A percentile compares a stretch with the other conserved stretches of the same genome.
phyloP scores from a whole-genome alignment of 805 yeast species.

The Jamesozyma rosinii region DNA sequence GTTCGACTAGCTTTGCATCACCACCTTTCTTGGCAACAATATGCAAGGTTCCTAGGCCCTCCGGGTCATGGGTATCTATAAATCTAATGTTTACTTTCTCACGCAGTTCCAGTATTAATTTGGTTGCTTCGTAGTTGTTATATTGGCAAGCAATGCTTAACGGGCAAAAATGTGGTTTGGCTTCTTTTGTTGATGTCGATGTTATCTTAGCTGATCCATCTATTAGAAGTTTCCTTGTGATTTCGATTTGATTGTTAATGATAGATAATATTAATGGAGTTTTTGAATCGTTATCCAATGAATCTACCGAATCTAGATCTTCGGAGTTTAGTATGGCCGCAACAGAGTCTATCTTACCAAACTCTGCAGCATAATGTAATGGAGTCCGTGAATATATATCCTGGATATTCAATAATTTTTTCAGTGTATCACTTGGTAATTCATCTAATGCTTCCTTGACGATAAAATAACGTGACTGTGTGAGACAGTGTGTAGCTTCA shows the following conservation, averaged over 20 bases:
- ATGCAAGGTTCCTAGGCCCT: constrained; percentile 82
- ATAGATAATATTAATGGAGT: constrained; percentile 79
- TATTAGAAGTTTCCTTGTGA: constrained; percentile 40
- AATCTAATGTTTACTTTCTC: constrained; percentile 3
- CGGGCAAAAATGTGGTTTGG: constrained; percentile 59
- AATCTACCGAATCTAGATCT: constrained; percentile 28
- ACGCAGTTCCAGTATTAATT: constrained; percentile 41
- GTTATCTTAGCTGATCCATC: constrained; percentile 32
- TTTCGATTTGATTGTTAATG: constrained; percentile 50
- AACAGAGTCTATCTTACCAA: constrained; percentile 40
- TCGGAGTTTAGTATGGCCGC: constrained; percentile 30
- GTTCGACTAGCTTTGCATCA: constrained; percentile 54
- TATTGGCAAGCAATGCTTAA: constrained; percentile 81
- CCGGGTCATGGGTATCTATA: constrained; percentile 51
- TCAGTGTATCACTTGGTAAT: constrained; percentile 15
- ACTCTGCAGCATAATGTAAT: constrained; percentile 73
- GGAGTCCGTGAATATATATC: constrained; percentile 75
- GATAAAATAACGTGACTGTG: constrained; percentile 31
- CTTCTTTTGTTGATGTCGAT: constrained; percentile 14
- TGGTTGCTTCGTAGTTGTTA: constrained; percentile 66
- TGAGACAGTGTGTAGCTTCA: constrained; percentile 40
- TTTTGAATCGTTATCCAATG: constrained; percentile 63
- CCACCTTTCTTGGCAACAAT: constrained; percentile 77
- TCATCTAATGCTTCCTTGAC: constrained; percentile 18
- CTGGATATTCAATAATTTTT: constrained; percentile 32